Conservation (phyloP, 768 basidiomycete species). For the Pleurotus pulmonarius region DNA sequence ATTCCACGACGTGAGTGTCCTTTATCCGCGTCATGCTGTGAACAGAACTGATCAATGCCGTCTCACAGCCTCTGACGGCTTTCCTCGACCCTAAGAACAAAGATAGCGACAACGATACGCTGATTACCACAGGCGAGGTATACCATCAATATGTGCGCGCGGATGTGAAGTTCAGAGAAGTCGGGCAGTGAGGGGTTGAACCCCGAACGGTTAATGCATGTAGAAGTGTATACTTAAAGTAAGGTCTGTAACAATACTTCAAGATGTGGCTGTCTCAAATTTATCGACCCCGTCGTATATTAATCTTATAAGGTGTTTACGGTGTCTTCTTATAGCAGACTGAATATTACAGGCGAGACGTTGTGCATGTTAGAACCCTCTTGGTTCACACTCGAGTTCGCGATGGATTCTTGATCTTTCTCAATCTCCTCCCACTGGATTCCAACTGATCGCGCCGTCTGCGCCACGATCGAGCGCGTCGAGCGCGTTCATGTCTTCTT, state of each 20-base stretch:
- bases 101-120: slow-evolving; percentile 53
- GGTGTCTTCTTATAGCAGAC: too few relatives aligned
- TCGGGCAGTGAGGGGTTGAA: not conserved
- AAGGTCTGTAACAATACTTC: too few relatives aligned
- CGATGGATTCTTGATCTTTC: too few relatives aligned
- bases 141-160: slow-evolving; percentile 70
- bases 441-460: slow-evolving; percentile 78
- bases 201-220: too few relatives aligned
- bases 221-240: too few relatives aligned
- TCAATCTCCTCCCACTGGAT: slow-evolving; percentile 61
- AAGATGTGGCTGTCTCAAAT: too few relatives aligned
- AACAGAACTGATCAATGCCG: not conserved
- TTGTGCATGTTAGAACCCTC: too few relatives aligned
- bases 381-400: too few relatives aligned
- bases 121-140: slow-evolving; percentile 66
- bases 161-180: slow-evolving; percentile 40
- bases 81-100: slow-evolving; percentile 59
- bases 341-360: too few relatives aligned
- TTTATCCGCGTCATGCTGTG: slow-evolving; percentile 5
- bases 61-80: slow-evolving; percentile 51
- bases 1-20: slow-evolving; percentile 53
- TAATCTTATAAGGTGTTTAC: too few relatives aligned
- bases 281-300: too few relatives aligned
- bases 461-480: slow-evolving; percentile 72
- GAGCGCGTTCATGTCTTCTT: slow-evolving; percentile 62